Evolutionary conservation across 768 basidiomycete species (phyloP), one percentile per base, ranked within the genome.

Genomic region (Leccinum variicolor): DNA sequence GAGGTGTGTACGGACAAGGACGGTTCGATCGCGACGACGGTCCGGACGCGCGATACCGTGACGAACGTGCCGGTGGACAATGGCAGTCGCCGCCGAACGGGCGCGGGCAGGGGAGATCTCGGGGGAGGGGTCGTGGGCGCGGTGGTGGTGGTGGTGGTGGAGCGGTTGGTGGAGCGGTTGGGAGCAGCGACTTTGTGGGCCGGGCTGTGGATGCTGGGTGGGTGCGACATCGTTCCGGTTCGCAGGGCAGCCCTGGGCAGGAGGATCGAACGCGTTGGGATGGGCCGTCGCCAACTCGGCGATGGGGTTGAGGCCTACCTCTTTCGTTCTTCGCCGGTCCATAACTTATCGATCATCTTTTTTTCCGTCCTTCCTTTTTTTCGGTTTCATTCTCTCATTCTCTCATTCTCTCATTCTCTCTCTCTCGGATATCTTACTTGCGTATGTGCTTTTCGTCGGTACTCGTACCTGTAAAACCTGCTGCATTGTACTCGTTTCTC

Each of bases 121-220:
- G 41, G 3, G 66, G 69, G 2, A 52, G 75, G 6, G 65, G 71
- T 1, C 62, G 71, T 34, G 69, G 73, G 14, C 59, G 71, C 26
- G 49, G 58, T 33, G 45, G 60, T 6, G 53, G 55, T 11, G 31
- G 31, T 5, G 31, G 11, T 11, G 29, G 29, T 28, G 28, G n/a
- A n/a, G 28, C 28, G 29, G 29, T 11, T 11, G 29, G 1, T 7
- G 26, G 25, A 25, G 25, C 4, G 51, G 29, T 34, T 5, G 53
- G 63, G n/a, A 58, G 67, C 2, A 66, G 66, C 3, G 68, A 72
- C 14, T 65, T 74, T 36, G 63, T 68, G 29, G 75, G 74, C 43
- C 65, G 76, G 43, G 72, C 82, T 34, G 72, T 80, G 17, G 86
- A 88, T 63, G 66, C 67, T 19, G 73, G 77, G 23, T 65, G 71